phyloP scores from a whole-genome alignment of 805 yeast species.

The Hermanozyma aechmeae region DNA sequence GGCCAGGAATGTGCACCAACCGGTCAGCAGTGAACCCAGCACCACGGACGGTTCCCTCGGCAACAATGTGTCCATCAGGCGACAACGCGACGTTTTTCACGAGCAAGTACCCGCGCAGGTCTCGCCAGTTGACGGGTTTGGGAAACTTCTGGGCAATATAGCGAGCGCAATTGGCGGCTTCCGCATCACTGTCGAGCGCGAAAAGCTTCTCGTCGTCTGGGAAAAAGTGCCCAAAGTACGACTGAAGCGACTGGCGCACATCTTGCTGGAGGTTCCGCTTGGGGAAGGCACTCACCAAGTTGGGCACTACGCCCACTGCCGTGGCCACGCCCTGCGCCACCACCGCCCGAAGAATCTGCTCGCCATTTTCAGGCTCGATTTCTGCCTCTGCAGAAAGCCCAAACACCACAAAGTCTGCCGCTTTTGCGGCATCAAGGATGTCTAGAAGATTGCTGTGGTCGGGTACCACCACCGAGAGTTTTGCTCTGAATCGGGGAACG shows the following conservation, averaged over 20 bases:
- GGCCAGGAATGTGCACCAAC: constrained; percentile 77
- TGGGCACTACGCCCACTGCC: constrained; percentile 69
- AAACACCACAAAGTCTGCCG: constrained; percentile 82
- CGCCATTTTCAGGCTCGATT: constrained; percentile 74
- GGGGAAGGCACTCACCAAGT: constrained; percentile 55
- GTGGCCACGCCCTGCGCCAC: constrained; percentile 89
- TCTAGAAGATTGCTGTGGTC: constrained; percentile 56
- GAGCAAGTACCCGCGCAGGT: constrained; percentile 77
- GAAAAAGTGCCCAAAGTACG: constrained; percentile 34
- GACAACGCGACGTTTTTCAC: constrained; percentile 53
- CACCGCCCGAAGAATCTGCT: constrained; percentile 78
- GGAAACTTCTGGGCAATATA: constrained; percentile 81
- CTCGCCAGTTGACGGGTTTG: constrained; percentile 83
- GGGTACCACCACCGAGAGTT: constrained; percentile 65
- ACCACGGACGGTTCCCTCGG: constrained; percentile 86
- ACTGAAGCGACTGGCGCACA: constrained; percentile 33
- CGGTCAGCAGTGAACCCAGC: constrained; percentile 70
- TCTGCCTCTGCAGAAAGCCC: constrained; percentile 84
- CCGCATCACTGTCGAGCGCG: constrained; percentile 58
- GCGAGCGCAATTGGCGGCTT: constrained; percentile 66
- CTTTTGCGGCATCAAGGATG: constrained; percentile 77
- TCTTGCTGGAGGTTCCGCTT: constrained; percentile 72
- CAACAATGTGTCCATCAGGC: constrained; percentile 36
- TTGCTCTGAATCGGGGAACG: constrained; percentile 64
- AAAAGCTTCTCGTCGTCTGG: constrained; percentile 71